Evolutionary conservation across 2,329 filamentous ascomycete species (phyloP).

Genomic region (Dactylellina haptotyla): DNA sequence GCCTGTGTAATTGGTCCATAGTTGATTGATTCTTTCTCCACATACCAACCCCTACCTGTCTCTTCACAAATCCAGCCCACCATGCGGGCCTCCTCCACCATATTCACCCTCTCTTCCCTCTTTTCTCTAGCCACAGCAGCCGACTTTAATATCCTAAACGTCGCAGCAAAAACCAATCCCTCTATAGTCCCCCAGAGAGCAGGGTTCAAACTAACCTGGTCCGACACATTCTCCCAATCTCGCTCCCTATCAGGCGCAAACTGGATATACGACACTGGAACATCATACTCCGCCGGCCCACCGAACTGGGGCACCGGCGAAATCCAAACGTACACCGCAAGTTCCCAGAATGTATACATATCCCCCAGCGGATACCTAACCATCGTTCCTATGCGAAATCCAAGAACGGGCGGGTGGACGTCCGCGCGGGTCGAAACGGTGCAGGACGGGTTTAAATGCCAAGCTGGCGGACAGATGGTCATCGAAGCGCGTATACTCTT

Average conservation of each 20-base stretch:
- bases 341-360: conserved; percentile 62
- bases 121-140: conserved; percentile 1
- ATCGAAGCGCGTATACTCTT: conserved; percentile 63
- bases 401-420: conserved; percentile 32
- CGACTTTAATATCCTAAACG: neutral
- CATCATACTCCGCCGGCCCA: conserved; percentile 64
- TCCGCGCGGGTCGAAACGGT: conserved; percentile 30
- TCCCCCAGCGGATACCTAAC: conserved; percentile 61
- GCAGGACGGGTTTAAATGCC: conserved; percentile 59
- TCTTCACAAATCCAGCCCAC: neutral
- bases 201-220: conserved; percentile 35
- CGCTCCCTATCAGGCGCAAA: conserved; percentile 60
- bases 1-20: too few species aligned
- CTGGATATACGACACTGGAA: conserved; percentile 64
- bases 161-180: neutral
- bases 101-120: conserved; percentile 17
- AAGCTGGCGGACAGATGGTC: conserved; percentile 60
- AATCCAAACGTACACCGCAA: conserved; percentile 64
- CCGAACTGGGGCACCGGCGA: conserved; percentile 66
- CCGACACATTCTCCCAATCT: conserved; percentile 55
- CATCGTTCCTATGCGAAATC: conserved; percentile 60
- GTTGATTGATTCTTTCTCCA: too few species aligned
- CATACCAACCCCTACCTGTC: neutral
- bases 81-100: neutral
- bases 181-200: neutral